Evolutionary conservation across 371 early-diverging fungal genomes (phyloP).

Genomic region (Mucor plumbeus): DNA sequence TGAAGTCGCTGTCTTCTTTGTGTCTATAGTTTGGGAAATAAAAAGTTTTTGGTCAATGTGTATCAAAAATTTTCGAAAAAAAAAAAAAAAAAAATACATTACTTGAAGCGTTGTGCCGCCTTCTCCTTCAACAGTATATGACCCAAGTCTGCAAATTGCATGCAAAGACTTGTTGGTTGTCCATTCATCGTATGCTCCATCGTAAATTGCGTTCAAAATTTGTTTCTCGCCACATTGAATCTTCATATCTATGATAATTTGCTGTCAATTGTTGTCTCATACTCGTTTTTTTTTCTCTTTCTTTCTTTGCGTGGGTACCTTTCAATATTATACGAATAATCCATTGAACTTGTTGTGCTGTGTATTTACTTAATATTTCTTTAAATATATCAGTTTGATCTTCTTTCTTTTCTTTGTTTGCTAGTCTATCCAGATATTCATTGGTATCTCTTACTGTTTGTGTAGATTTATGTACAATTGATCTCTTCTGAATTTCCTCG

Average conservation of each 20-base stretch:
- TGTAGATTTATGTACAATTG: conserved; percentile 39
- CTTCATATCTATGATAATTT: conserved; percentile 57
- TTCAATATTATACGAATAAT: conserved; percentile 74
- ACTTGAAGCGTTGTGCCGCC: background rate
- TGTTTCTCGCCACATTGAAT: conserved; percentile 75
- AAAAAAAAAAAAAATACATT: background rate
- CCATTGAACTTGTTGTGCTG: conserved; percentile 78
- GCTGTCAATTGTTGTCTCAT: background rate
- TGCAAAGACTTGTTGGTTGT: conserved; percentile 48
- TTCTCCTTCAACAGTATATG: background rate
- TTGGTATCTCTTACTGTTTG: conserved; percentile 57
- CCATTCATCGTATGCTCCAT: conserved; percentile 45
- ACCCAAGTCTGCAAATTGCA: background rate
- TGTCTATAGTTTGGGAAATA: background rate
- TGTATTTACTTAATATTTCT: conserved; percentile 58
- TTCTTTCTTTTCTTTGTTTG: conserved; percentile 33
- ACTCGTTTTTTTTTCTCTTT: too few species aligned
- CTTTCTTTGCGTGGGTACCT: conserved; percentile 37
- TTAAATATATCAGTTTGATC: conserved; percentile 50
- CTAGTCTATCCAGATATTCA: conserved; percentile 46
- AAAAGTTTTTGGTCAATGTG: background rate
- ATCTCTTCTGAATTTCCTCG: conserved; percentile 31
- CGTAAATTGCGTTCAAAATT: conserved; percentile 41
- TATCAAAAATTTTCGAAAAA: too few species aligned
- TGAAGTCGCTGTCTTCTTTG: background rate